Evolutionary conservation across 805 yeast genomes (phyloP), one percentile per base, ranked within the genome.

Genomic region (Myxozyma nipponensis): DNA sequence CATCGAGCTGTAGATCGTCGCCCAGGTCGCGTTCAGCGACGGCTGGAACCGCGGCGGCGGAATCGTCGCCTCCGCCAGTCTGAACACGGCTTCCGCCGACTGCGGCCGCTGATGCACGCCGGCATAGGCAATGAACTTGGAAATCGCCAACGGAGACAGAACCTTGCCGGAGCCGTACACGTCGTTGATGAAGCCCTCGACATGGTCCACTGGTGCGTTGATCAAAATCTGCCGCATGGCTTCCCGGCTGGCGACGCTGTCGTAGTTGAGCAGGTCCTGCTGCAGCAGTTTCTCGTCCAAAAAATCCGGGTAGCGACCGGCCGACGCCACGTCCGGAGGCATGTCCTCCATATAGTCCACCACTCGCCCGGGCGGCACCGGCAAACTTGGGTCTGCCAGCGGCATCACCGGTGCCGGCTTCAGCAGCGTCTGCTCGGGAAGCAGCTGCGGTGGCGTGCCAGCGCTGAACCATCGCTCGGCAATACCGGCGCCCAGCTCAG

Each of bases 1-100:
- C 34, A 63, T 50, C 3, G 58, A 45, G 2, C 66, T 59, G 46
- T 65, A 63, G 22, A 68, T 54, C 9, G 55, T 44, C 30, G 49
- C 52, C 70, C 71, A 67, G 19, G 46, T 44, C 28, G 25, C 22
- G n/a, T 39, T 36, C 26, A 52, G 44, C 22, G 43, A 19, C 9
- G 57, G 54, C 22, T 43, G 44, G 21, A 26, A 44, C 4, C 36
- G 36, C 18, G 54, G 44, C 13, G 48, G 36, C 10, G 57, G 52
- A 26, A 53, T 37, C 10, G 47, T 46, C 15, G 21, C 22, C 34
- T 50, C 44, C 10, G 58, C 19, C 19, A 54, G 36, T 15, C 28
- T 3, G 32, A 28, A 54, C 47, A 54, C 26, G n/a, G 37, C 48
- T 41, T 54, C 57, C 4, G 51, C 58, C 5, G 38, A 17, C 9